Percentiles rank a stretch among this genome's conserved stretches.
phyloP scores from a whole-genome alignment of 768 basidiomycete genomes.

The Psilocybe tampanensis region DNA sequence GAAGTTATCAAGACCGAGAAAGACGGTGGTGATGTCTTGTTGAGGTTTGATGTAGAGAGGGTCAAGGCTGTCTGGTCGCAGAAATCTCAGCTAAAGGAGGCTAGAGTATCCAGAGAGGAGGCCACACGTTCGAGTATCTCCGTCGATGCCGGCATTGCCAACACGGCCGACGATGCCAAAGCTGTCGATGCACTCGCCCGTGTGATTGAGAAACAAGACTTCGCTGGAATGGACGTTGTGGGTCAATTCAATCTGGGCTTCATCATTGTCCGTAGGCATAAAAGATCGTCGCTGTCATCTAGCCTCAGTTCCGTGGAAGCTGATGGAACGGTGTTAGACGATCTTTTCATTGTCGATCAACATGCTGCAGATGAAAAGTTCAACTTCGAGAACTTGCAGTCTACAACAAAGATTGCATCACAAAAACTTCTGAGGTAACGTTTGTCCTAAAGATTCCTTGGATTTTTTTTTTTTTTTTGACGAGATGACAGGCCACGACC shows the following conservation, averaged over 20 bases:
- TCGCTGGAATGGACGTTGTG: constrained; percentile 77
- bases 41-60: constrained; percentile 31
- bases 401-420: constrained; percentile 86
- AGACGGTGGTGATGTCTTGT: constrained; percentile 25
- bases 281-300: constrained; percentile 11
- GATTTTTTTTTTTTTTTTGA: not conserved
- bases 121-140: constrained; percentile 18
- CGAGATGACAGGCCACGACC: constrained; percentile 59
- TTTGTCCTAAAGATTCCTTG: not conserved
- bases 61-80: constrained; percentile 20
- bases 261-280: constrained; percentile 76
- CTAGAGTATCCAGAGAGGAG: not conserved
- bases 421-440: constrained; percentile 82
- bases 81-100: constrained; percentile 7
- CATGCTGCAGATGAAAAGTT: constrained; percentile 99
- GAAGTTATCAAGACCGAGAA: constrained; percentile 43
- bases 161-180: constrained; percentile 50
- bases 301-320: not conserved
- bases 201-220: constrained; percentile 87
- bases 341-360: constrained; percentile 96
- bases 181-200: constrained; percentile 74
- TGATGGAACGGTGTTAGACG: constrained; percentile 54
- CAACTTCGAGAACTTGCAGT: constrained; percentile 94
- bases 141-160: constrained; percentile 41
- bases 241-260: constrained; percentile 98